phyloP scores from a whole-genome alignment of 2,329 filamentous ascomycete genomes.

The Phoma sp. region DNA sequence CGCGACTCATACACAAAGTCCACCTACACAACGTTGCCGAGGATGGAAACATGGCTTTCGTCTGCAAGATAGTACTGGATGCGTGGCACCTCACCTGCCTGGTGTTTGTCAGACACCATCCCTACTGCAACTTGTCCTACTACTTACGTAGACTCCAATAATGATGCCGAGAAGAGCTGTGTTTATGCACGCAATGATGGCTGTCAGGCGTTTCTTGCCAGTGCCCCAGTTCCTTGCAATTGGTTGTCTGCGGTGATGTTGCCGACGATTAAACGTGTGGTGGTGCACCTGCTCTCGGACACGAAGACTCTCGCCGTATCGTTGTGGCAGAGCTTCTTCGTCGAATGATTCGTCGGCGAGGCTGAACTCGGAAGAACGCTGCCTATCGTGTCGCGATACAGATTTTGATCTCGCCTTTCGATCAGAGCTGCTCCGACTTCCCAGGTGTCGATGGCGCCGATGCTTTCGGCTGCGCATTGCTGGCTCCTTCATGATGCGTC shows the following conservation, averaged over 20 bases:
- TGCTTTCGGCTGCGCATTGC: constrained; percentile 9
- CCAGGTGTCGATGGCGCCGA: constrained; percentile 20
- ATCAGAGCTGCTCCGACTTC: constrained; percentile 1
- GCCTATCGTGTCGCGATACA: constrained; percentile 4
- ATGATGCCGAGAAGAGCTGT: constrained; percentile 74
- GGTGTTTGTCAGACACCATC: constrained; percentile 10
- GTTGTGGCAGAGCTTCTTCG: constrained; percentile 21
- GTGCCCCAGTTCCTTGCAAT: constrained; percentile 76
- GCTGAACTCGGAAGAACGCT: constrained; percentile 20
- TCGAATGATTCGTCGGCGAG: constrained; percentile 26
- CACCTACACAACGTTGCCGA: constrained; percentile 71
- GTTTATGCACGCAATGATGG: constrained; percentile 73
- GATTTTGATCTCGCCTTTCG: constrained; percentile 12
- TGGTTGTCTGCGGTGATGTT: constrained; percentile 63
- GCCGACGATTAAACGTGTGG: constrained; percentile 51
- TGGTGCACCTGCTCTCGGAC: constrained; percentile 34
- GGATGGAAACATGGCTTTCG: constrained; percentile 68
- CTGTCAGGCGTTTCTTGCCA: constrained; percentile 71
- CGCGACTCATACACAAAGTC: neutral
- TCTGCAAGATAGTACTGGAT: constrained; percentile 80
- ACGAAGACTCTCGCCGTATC: constrained; percentile 27
- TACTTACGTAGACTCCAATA: constrained; percentile 70
- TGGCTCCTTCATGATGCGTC: constrained; percentile 12
- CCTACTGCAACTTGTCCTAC: neutral
- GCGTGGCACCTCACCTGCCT: constrained; percentile 75